Evolutionary conservation across 345 rosid genomes (phyloP).

Genomic region (Lepidium sativum): DNA sequence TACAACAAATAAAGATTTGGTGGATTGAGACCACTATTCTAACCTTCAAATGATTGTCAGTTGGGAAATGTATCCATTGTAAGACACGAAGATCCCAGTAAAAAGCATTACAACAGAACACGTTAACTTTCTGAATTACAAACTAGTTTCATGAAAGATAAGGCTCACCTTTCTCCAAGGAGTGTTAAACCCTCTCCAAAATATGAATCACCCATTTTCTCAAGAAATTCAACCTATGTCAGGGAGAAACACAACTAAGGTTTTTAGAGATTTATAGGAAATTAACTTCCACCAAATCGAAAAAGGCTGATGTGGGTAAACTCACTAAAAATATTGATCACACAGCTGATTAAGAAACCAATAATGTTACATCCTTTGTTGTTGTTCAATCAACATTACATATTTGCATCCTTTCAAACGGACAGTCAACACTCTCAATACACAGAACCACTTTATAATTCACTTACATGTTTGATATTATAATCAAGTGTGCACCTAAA

Average conservation of each 20-base stretch:
- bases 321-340: background rate
- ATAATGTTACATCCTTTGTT: background rate
- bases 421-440: background rate
- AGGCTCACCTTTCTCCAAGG: conserved; percentile 56
- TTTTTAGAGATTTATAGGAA: background rate
- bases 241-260: background rate
- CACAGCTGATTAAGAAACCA: background rate
- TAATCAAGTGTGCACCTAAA: background rate
- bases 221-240: conserved; percentile 50
- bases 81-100: background rate
- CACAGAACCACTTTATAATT: background rate
- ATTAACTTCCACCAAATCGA: background rate
- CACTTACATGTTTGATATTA: background rate
- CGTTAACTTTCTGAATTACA: background rate
- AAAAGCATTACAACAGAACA: background rate
- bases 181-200: conserved; percentile 97
- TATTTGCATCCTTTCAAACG: background rate
- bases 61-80: background rate
- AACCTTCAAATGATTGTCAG: background rate
- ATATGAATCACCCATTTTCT: conserved; percentile 41
- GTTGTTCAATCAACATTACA: background rate
- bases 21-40: conserved; percentile 24
- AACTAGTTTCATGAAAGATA: background rate
- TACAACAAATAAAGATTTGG: conserved; percentile 42
- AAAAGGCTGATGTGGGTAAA: background rate